These are phyloP conservation scores for Teratosphaeria viscida DNA, from an alignment of 2,329 filamentous ascomycete genomes.

Conservation along the genomic window DNA sequence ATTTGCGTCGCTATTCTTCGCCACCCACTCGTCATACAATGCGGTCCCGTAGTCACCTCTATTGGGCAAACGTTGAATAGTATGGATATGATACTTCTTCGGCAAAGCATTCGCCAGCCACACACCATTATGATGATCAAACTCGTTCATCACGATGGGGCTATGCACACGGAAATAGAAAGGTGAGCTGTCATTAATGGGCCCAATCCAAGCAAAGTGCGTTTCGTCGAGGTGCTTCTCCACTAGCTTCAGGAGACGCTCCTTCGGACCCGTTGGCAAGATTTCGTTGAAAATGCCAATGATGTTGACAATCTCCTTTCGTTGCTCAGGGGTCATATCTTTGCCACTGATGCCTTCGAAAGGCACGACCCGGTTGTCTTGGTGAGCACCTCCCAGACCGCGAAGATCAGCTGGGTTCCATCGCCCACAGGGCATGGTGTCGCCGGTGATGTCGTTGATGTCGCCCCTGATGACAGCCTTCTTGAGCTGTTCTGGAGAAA, in stretches of 20 bases:
- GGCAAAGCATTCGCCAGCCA: slow-evolving; percentile 63
- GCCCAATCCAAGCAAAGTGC: slow-evolving; percentile 69
- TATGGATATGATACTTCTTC: slow-evolving; percentile 69
- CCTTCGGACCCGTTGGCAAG: slow-evolving; percentile 46
- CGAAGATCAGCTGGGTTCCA: slow-evolving; percentile 76
- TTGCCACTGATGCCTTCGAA: slow-evolving; percentile 51
- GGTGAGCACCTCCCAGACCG: slow-evolving; percentile 64
- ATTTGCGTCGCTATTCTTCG: slow-evolving; percentile 1
- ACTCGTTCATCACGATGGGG: slow-evolving; percentile 61
- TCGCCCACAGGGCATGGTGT: slow-evolving; percentile 44
- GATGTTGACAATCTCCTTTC: slow-evolving; percentile 45
- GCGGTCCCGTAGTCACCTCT: slow-evolving; percentile 61
- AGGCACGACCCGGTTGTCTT: slow-evolving; percentile 68
- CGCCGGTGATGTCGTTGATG: slow-evolving; percentile 50
- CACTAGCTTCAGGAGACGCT: slow-evolving; percentile 45
- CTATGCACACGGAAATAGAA: slow-evolving; percentile 72
- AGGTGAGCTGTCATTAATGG: slow-evolving; percentile 52
- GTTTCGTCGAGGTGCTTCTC: slow-evolving; percentile 52
- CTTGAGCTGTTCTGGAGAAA: slow-evolving; percentile 37
- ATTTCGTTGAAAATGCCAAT: slow-evolving; percentile 56
- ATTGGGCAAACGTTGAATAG: slow-evolving; percentile 60
- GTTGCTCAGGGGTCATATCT: slow-evolving; percentile 39
- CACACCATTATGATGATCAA: slow-evolving; percentile 70
- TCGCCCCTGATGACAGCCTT: slow-evolving; percentile 43
- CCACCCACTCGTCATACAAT: slow-evolving; percentile 22